phyloP scores from a whole-genome alignment of 768 basidiomycete genomes.

The Kwoniella shandongensis region DNA sequence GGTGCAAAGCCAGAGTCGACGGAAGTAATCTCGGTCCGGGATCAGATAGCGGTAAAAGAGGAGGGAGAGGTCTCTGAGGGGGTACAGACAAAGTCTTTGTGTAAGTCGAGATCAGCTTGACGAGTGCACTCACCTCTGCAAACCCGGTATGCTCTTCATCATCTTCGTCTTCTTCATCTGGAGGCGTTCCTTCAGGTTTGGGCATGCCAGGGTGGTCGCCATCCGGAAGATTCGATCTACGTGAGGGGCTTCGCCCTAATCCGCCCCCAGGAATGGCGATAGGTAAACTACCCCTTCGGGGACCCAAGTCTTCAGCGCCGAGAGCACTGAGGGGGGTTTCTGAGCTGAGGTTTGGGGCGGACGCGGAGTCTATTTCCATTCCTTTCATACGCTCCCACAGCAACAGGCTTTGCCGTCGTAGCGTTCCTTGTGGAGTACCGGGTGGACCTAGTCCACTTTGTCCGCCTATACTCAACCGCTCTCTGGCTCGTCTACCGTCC shows the following conservation, averaged over 20 bases:
- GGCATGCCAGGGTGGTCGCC: slow-evolving; percentile 14
- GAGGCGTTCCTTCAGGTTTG: slow-evolving; percentile 6
- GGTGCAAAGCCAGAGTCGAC: slow-evolving; percentile 50
- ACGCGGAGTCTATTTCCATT: slow-evolving; percentile 17
- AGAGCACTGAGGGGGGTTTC: background rate
- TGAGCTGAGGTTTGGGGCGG: slow-evolving; percentile 17
- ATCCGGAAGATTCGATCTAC: slow-evolving; percentile 18
- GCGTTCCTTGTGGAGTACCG: slow-evolving; percentile 14
- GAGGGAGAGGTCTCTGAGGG: slow-evolving; percentile 44
- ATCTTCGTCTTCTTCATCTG: slow-evolving; percentile 24
- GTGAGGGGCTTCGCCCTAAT: slow-evolving; percentile 31
- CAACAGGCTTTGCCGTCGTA: slow-evolving; percentile 38
- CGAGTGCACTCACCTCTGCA: slow-evolving; percentile 7
- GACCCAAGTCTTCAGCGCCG: slow-evolving; percentile 10
- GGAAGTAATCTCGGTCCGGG: slow-evolving; percentile 52
- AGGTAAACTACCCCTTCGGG: slow-evolving; percentile 47
- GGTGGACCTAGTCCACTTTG: slow-evolving; percentile 17
- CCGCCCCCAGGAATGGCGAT: slow-evolving; percentile 45
- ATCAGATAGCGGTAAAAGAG: slow-evolving; percentile 51
- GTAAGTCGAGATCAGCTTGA: slow-evolving; percentile 4
- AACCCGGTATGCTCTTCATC: slow-evolving; percentile 8
- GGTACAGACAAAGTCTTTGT: slow-evolving; percentile 14
- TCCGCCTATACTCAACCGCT: slow-evolving; percentile 37
- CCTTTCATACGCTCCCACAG: slow-evolving; percentile 44
- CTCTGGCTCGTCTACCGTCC: slow-evolving; percentile 40